Conservation (phyloP, 495 filamentous ascomycete genomes). For the Neurospora hispaniola region DNA sequence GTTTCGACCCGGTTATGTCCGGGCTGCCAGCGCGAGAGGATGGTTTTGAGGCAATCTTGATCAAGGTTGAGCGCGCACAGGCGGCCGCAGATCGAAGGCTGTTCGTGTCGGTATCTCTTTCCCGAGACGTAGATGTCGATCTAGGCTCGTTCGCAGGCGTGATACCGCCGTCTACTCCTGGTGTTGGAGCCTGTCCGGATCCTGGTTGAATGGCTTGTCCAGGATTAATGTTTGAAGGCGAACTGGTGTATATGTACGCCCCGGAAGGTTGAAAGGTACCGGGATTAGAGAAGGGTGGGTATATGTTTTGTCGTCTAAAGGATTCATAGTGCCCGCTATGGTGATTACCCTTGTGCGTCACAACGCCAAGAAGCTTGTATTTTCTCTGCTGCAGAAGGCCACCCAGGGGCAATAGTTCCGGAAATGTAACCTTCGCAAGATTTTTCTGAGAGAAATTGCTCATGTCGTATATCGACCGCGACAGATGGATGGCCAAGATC, state of each 20-base stretch:
- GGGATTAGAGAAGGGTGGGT: constrained; percentile 69
- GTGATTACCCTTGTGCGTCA: constrained; percentile 93
- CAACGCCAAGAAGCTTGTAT: constrained; percentile 78
- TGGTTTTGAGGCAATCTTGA: constrained; percentile 22
- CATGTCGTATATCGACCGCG: constrained; percentile 75
- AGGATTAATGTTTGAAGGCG: not conserved
- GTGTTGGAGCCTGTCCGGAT: constrained; percentile 18
- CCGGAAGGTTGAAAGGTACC: constrained; percentile 61
- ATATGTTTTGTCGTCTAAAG: constrained; percentile 73
- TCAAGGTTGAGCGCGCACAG: constrained; percentile 32
- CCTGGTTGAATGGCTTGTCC: constrained; percentile 33
- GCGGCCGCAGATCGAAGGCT: constrained; percentile 34
- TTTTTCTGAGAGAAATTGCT: constrained; percentile 78
- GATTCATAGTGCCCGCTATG: constrained; percentile 96
- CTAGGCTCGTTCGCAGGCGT: constrained; percentile 31
- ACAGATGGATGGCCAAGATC: constrained; percentile 83
- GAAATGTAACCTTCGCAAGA: constrained; percentile 83
- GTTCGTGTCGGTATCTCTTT: constrained; percentile 24
- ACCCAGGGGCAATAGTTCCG: constrained; percentile 71
- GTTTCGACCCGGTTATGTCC: not conserved
- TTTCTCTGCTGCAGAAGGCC: constrained; percentile 63
- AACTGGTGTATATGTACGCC: constrained; percentile 37
- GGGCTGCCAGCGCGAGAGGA: constrained; percentile 8
- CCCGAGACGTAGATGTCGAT: constrained; percentile 11
- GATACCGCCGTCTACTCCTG: constrained; percentile 16